These are phyloP conservation scores for Gonapodya prolifera DNA, from an alignment of 192 early-diverging fungal genomes.

Conservation along the genomic window DNA sequence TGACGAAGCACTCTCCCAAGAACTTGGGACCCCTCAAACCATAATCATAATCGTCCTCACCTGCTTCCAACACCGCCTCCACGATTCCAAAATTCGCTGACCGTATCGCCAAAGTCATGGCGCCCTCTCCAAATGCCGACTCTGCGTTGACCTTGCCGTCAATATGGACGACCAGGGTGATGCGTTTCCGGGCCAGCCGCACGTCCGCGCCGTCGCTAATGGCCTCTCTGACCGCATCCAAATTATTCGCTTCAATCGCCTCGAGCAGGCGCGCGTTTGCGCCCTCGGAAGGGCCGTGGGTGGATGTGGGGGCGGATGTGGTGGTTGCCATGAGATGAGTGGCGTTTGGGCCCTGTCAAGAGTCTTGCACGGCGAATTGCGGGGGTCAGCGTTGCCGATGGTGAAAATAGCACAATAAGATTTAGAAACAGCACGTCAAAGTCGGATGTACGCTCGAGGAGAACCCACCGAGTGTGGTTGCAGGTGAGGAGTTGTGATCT, in stretches of 20 bases:
- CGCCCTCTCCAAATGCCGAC: background rate
- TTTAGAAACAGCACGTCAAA: too few species aligned
- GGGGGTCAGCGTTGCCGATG: too few species aligned
- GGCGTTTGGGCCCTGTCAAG: background rate
- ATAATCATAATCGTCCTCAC: too few species aligned
- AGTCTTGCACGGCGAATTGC: too few species aligned
- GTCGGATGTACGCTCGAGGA: too few species aligned
- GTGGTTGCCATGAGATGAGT: background rate
- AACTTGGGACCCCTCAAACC: too few species aligned
- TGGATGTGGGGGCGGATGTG: too few species aligned
- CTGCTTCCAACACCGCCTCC: background rate
- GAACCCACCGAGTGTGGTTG: too few species aligned
- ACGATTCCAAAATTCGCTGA: background rate
- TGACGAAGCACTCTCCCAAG: too few species aligned
- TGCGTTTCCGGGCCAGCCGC: background rate
- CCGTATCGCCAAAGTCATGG: background rate
- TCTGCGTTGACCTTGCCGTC: background rate
- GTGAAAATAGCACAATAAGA: too few species aligned
- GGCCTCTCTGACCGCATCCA: background rate
- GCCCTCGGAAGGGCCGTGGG: too few species aligned
- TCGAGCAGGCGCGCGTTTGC: background rate
- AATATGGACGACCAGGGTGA: background rate
- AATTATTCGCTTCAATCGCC: background rate
- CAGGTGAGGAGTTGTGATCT: too few species aligned
- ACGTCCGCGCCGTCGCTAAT: background rate